Base-by-base conservation (phyloP, 495 filamentous ascomycete species). In the Cercophora newfieldiana region DNA sequence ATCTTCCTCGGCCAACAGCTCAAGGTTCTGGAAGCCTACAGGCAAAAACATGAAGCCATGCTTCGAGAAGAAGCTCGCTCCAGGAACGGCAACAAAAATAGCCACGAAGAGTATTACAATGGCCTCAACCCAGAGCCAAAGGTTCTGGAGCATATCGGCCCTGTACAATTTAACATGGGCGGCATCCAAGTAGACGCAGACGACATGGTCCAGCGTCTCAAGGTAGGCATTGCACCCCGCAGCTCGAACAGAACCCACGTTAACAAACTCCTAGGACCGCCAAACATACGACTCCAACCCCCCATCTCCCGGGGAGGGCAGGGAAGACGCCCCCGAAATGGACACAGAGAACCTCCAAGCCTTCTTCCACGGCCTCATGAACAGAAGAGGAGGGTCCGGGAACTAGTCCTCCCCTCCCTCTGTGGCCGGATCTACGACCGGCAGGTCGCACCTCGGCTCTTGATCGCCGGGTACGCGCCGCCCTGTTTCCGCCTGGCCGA, bases 111-210 rank as follows among this genome's bases (percentile, higher is more conserved):
- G 1, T 55, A 31, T 33, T 44, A 55, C 48, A 74, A 81, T 78
- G 65, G 57, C 58, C 61, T 53, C n/a, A 51, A 74, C 84, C 69
- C 50, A 75, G 88, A 71, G 85, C 87, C 64, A 47, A 82, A 83
- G 63, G 89, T 96, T 54, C 89, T 88, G 70, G 92, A 97, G 72
- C 92, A 97, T 68, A 96, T 97, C 66, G 94, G 94, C 0, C 94
- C 94, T 2, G 93, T 97, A 65, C 93, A 97, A 70, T 96, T 97
- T 77, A 98, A 98, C 72, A 92, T 97, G 85, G 94, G 94, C 22
- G 94, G 94, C 63, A 97, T 98, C 62, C 94, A 97, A 72, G 92
- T 97, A 8, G 93, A 98, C 78, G 93, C 93, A 8, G 94, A 98
- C 71, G 95, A 97, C 67, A 95, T 96, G 90, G 77, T 97, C 57